Evolutionary conservation across 371 early-diverging fungal species (phyloP).

Genomic region (Rozella allomycis): DNA sequence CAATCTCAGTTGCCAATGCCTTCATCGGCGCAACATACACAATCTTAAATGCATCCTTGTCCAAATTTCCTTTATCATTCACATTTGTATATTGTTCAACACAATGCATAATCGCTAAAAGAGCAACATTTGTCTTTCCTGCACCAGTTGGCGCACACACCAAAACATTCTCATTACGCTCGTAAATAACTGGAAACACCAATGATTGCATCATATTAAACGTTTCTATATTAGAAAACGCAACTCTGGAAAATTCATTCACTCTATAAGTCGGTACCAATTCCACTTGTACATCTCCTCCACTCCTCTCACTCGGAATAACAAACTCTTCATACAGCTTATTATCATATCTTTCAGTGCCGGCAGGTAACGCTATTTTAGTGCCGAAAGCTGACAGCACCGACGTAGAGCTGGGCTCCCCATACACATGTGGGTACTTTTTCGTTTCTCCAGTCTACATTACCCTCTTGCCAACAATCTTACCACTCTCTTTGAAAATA

Average conservation of each 20-base stretch:
- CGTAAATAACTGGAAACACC: constrained; percentile 11
- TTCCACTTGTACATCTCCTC: not conserved
- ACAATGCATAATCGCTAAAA: not conserved
- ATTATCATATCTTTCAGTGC: constrained; percentile 36
- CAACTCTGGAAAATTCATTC: not conserved
- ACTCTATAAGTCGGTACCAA: not conserved
- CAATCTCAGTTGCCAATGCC: constrained; percentile 20
- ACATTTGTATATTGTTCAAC: too few species aligned
- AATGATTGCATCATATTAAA: constrained; percentile 19
- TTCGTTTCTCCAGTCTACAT: too few species aligned
- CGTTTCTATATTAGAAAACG: not conserved
- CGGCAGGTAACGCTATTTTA: constrained; percentile 42
- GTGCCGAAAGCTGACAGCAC: constrained; percentile 22
- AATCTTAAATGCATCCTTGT: constrained; percentile 4
- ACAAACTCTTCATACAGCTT: constrained; percentile 56
- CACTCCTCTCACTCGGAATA: constrained; percentile 30
- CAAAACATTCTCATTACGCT: constrained; percentile 11
- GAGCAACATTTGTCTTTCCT: constrained; percentile 21
- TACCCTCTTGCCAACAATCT: too few species aligned
- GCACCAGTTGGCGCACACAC: constrained; percentile 20
- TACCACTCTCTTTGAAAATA: too few species aligned
- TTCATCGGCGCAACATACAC: constrained; percentile 24
- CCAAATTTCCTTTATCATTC: too few species aligned
- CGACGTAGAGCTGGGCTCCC: not conserved
- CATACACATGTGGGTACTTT: too few species aligned